Conservation (phyloP, 441 rosid genomes). For the Eutrema salsugineum region DNA sequence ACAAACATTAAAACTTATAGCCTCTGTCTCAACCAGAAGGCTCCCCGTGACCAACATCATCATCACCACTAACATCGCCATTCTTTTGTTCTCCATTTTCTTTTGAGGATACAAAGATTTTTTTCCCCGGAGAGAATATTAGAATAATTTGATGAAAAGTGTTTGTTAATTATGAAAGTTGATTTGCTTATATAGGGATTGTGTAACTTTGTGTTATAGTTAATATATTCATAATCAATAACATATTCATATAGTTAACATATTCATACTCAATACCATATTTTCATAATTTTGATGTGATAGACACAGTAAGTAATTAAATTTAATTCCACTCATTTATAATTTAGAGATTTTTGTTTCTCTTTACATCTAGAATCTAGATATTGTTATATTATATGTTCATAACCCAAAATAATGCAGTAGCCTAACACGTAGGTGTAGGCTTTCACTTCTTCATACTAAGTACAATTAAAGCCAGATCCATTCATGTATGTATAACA, state of each 20-base stretch:
- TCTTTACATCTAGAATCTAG: not conserved
- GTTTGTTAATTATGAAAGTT: too few species aligned
- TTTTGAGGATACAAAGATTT: not conserved
- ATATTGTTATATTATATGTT: not conserved
- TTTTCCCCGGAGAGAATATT: not conserved
- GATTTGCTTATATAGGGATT: too few species aligned
- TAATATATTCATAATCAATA: too few species aligned
- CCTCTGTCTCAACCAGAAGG: conserved; percentile 3
- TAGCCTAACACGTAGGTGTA: not conserved
- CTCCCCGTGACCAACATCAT: conserved; percentile 19
- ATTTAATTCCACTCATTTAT: not conserved
- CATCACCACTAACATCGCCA: conserved; percentile 3
- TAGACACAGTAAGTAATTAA: not conserved
- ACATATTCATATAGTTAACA: too few species aligned
- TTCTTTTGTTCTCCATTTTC: conserved; percentile 24
- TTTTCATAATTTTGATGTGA: too few species aligned
- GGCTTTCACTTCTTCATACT: too few species aligned
- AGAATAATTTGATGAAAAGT: too few species aligned
- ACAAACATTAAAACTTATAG: too few species aligned
- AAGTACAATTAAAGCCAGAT: too few species aligned
- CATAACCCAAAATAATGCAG: not conserved
- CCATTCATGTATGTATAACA: too few species aligned
- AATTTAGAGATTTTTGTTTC: not conserved
- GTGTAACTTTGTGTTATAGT: too few species aligned
- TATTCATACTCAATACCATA: too few species aligned